Percentiles rank a stretch among this genome's conserved stretches.
Evolutionary conservation across 805 yeast genomes (phyloP).

Genomic region (Ogataea minuta): DNA sequence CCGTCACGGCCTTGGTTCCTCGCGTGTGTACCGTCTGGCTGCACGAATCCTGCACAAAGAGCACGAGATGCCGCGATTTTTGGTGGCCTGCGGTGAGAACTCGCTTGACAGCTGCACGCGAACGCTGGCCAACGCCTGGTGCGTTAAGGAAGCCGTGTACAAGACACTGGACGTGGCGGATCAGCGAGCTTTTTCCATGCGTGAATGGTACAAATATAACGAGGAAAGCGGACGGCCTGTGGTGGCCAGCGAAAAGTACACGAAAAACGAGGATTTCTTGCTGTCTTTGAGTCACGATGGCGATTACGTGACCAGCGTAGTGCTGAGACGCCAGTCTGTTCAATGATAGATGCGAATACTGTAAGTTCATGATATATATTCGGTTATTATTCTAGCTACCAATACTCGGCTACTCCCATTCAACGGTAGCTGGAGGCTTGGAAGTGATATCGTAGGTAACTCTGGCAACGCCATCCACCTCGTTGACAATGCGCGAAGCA

Average conservation of each 20-base stretch:
- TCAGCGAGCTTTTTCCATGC: constrained; percentile 55
- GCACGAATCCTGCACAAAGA: constrained; percentile 49
- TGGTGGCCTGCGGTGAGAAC: constrained; percentile 8
- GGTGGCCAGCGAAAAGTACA: constrained; percentile 35
- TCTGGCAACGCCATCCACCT: constrained; percentile 98
- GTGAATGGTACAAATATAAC: constrained; percentile 54
- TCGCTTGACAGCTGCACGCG: constrained; percentile 31
- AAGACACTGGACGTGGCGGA: constrained; percentile 51
- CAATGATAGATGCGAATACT: no score
- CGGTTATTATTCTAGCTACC: constrained; percentile 2
- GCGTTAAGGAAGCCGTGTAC: constrained; percentile 70
- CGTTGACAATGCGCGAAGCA: constrained; percentile 95
- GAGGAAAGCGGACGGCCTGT: constrained; percentile 42
- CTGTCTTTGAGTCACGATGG: constrained; percentile 66
- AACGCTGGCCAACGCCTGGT: constrained; percentile 62
- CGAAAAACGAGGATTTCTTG: constrained; percentile 45
- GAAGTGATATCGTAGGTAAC: constrained; percentile 98
- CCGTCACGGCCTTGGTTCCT: constrained; percentile 34
- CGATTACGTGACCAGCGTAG: constrained; percentile 55
- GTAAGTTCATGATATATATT: neutral
- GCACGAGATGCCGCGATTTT: constrained; percentile 39
- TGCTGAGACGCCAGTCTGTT: constrained; percentile 34
- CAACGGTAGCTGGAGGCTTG: constrained; percentile 99
- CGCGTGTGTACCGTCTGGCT: constrained; percentile 39
- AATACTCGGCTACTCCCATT: constrained; percentile 77